Percentiles rank a stretch among this genome's conserved stretches.
These are phyloP conservation scores for Fusarium sp. DNA, from an alignment of 2,329 filamentous ascomycete species.

Conservation along the genomic window DNA sequence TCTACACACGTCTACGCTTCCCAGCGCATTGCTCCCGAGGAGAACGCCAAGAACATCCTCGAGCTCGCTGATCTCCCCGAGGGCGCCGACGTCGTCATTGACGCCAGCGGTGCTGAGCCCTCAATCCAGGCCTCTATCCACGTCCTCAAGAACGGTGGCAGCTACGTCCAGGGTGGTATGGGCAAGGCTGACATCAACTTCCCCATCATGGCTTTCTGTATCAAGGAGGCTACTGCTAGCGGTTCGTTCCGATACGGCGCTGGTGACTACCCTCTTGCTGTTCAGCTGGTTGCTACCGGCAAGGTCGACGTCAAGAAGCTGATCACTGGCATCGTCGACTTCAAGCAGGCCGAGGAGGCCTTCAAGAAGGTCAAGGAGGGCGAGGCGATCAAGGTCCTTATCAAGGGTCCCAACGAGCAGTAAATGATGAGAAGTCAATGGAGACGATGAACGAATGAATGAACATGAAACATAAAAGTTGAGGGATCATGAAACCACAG, in stretches of 20 bases:
- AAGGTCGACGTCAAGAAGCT: slow-evolving; percentile 87
- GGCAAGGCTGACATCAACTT: slow-evolving; percentile 89
- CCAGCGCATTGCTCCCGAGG: slow-evolving; percentile 73
- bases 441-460: slow-evolving; percentile 30
- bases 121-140: slow-evolving; percentile 84
- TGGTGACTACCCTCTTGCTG: slow-evolving; percentile 88
- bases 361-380: slow-evolving; percentile 90
- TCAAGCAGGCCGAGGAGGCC: slow-evolving; percentile 86
- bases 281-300: slow-evolving; percentile 81
- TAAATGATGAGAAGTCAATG: slow-evolving; percentile 10
- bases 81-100: slow-evolving; percentile 84
- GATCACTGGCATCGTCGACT: slow-evolving; percentile 83
- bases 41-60: slow-evolving; percentile 81
- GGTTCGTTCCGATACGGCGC: slow-evolving; percentile 92
- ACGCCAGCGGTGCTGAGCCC: slow-evolving; percentile 84
- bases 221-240: slow-evolving; percentile 89
- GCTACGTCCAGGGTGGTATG: slow-evolving; percentile 91
- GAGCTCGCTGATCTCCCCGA: slow-evolving; percentile 73
- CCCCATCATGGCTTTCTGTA: slow-evolving; percentile 90
- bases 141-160: slow-evolving; percentile 78
- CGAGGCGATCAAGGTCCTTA: slow-evolving; percentile 80
- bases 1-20: slow-evolving; percentile 81
- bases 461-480: slow-evolving; percentile 13
- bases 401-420: slow-evolving; percentile 77
- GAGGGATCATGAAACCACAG: neutral